Evolutionary conservation across 2,329 filamentous ascomycete genomes (phyloP), one percentile per base, ranked within the genome.

Genomic region (Didymella pomorum): DNA sequence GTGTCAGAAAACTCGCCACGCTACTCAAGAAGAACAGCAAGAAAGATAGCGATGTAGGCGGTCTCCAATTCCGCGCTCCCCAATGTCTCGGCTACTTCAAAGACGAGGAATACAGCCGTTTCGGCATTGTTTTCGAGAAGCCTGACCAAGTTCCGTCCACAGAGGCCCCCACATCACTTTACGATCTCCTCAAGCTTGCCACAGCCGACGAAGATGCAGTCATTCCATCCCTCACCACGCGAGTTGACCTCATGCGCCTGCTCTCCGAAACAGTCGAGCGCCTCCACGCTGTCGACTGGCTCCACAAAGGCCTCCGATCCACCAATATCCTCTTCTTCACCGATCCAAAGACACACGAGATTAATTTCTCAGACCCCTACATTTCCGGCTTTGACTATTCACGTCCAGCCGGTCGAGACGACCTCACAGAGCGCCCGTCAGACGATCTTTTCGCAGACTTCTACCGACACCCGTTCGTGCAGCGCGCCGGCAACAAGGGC

Each of bases 261-360:
- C 76, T 87, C 28, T 78, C 82, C 56, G 82, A 83, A 64, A 85
- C 81, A 18, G 69, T 87, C 3, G 72, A 86, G 45, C 84, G 84
- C 54, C 77, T 86, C 0, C 84, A 86, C 64, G 79, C 82, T 2
- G 82, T 85, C 1, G 80, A 84, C 59, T 86, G 83, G 84, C 76
- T 86, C 6, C 84, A 86, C 75, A 86, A 87, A 64, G 83, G 83
- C n/a, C 75, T 86, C 5, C 80, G 83, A 12, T 81, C 79, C 56
- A 75, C 82, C 53, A 86, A 84, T 65, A 77, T 86, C 28, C 68
- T 86, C 11, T 84, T 86, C 69, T 84, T 84, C 66, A 28, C 11
- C 4, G 14, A 14, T 25, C 23, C 23, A 12, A 14, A 48, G 28
- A 7, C 70, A 58, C 52, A 60, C 21, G 11, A 29, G 58, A 72